Percentiles rank a stretch among this genome's conserved stretches.
Conservation (phyloP, 768 basidiomycete species). For the Hypholoma sublateritium region DNA sequence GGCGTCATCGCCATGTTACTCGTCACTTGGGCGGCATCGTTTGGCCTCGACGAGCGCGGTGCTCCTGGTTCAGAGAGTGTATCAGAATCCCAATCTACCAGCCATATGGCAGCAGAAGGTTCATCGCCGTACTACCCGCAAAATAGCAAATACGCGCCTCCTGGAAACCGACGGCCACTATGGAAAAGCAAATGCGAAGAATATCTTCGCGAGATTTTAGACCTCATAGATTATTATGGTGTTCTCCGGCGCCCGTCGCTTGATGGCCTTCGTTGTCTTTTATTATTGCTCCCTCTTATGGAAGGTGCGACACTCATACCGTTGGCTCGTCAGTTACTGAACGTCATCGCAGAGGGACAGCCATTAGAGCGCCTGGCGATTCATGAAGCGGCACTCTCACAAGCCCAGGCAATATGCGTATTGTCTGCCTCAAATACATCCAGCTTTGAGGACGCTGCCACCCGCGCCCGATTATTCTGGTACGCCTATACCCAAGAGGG, state of each 20-base stretch:
- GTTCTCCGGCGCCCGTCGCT: conserved; percentile 79
- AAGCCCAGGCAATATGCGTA: conserved; percentile 75
- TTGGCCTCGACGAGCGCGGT: conserved; percentile 83
- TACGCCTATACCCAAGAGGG: conserved; percentile 87
- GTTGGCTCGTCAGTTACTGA: neutral
- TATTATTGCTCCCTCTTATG: conserved; percentile 80
- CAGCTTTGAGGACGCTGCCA: conserved; percentile 53
- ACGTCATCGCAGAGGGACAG: conserved; percentile 35
- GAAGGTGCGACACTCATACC: conserved; percentile 54
- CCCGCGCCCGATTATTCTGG: conserved; percentile 85
- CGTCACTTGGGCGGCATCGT: conserved; percentile 87
- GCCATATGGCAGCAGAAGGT: neutral
- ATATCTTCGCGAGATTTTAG: conserved; percentile 76
- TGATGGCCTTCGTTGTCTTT: conserved; percentile 81
- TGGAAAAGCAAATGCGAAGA: conserved; percentile 58
- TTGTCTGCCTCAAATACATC: conserved; percentile 36
- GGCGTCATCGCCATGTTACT: conserved; percentile 77
- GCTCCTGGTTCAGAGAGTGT: conserved; percentile 39
- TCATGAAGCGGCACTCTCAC: conserved; percentile 81
- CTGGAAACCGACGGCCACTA: conserved; percentile 36
- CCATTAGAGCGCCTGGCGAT: conserved; percentile 57
- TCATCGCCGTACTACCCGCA: conserved; percentile 10
- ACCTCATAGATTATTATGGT: conserved; percentile 77
- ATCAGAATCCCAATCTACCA: conserved; percentile 16
- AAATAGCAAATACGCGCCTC: conserved; percentile 27